These are phyloP conservation scores for Hippophae gyantsensis DNA, from an alignment of 306 rosid genomes.

Conservation along the genomic window DNA sequence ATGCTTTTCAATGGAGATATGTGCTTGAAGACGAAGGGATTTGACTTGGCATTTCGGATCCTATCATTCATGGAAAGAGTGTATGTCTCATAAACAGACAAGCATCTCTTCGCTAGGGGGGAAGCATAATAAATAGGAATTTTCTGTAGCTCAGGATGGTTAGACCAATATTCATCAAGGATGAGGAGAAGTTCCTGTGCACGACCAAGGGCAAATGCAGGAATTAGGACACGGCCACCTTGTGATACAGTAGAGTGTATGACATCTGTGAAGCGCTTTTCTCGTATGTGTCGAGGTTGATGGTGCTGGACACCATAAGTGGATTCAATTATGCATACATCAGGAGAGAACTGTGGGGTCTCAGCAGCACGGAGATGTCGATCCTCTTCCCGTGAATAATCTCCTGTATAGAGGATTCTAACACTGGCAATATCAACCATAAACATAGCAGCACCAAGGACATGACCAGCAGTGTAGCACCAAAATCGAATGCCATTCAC, in stretches of 20 bases:
- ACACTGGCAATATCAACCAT: slow-evolving; percentile 98
- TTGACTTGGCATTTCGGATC: slow-evolving; percentile 86
- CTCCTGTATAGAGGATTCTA: slow-evolving; percentile 91
- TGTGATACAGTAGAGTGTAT: slow-evolving; percentile 82
- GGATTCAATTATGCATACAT: slow-evolving; percentile 88
- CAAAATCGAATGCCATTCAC: slow-evolving; percentile 87
- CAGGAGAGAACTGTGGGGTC: slow-evolving; percentile 91
- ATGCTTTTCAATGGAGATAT: slow-evolving; percentile 78
- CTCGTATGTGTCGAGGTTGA: slow-evolving; percentile 81
- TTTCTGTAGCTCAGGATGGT: slow-evolving; percentile 83
- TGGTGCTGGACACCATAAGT: slow-evolving; percentile 91
- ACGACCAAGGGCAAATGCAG: slow-evolving; percentile 87
- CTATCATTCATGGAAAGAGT: slow-evolving; percentile 95
- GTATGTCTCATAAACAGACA: slow-evolving; percentile 88
- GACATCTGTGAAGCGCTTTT: slow-evolving; percentile 84
- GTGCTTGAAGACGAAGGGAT: slow-evolving; percentile 73
- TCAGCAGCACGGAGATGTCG: slow-evolving; percentile 96
- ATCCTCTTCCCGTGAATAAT: slow-evolving; percentile 94
- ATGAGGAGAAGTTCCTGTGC: slow-evolving; percentile 91
- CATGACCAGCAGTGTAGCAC: slow-evolving; percentile 98
- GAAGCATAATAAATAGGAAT: slow-evolving; percentile 94
- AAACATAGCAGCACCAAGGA: slow-evolving; percentile 99
- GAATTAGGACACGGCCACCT: slow-evolving; percentile 95
- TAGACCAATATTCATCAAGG: slow-evolving; percentile 92
- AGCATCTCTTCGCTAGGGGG: slow-evolving; percentile 85